These are phyloP conservation scores for Teunomyces stri DNA, from an alignment of 805 yeast genomes.

Conservation along the genomic window DNA sequence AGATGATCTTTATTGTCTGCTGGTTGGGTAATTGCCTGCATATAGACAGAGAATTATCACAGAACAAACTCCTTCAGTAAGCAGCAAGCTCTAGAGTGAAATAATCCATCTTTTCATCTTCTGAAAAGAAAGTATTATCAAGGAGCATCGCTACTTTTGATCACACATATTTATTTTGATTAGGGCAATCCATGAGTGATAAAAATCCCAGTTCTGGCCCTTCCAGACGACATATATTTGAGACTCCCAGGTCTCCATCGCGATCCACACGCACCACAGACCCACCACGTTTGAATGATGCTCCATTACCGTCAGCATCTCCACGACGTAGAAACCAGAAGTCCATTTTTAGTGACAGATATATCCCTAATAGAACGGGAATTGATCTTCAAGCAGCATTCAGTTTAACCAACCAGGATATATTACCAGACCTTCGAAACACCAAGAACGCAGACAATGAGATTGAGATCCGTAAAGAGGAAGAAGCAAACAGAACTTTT, in stretches of 20 bases:
- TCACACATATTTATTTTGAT: not conserved
- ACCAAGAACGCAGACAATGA: conserved; percentile 48
- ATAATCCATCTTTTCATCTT: not conserved
- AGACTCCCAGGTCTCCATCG: conserved; percentile 44
- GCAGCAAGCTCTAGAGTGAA: not conserved
- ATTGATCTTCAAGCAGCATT: conserved; percentile 86
- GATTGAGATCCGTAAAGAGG: conserved; percentile 64
- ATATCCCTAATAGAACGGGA: conserved; percentile 84
- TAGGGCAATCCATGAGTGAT: conserved; percentile 1
- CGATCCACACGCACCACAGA: conserved; percentile 37
- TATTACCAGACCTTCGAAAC: conserved; percentile 35
- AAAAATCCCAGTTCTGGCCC: not conserved
- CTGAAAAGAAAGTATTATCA: not conserved
- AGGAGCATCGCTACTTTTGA: not conserved
- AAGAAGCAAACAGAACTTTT: conserved; percentile 85
- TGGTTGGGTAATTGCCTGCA: not conserved
- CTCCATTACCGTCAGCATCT: conserved; percentile 37
- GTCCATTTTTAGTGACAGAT: conserved; percentile 73
- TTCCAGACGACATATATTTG: conserved; percentile 16
- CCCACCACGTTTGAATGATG: conserved; percentile 37
- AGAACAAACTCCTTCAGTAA: conserved; percentile 5
- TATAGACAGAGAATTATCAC: not conserved
- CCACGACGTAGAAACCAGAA: conserved; percentile 47
- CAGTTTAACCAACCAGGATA: conserved; percentile 48
- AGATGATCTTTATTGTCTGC: not conserved